Evolutionary conservation across 2,329 filamentous ascomycete species (phyloP), one percentile per base, ranked within the genome.

Genomic region (Cladosporium sp.): DNA sequence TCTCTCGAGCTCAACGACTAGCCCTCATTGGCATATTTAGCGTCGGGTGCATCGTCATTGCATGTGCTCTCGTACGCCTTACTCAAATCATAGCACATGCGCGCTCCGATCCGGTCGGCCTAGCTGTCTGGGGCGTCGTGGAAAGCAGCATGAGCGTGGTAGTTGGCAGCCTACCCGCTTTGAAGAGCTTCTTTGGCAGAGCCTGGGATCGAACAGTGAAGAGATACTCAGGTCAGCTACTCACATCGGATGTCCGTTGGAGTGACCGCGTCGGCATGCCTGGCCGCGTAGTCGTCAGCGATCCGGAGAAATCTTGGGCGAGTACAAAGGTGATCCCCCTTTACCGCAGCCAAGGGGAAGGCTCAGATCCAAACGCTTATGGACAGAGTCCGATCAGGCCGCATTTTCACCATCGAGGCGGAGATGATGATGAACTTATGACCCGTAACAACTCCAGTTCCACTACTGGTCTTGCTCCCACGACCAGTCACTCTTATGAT

Each of bases 91-190:
- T 62, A 32, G 30, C 59, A 6, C 30, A 53, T 10, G 48, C 59
- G 2, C 59, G 59, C 46, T 62, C 59, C 10, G 59, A 62, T 36
- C 59, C 59, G 5, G 59, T 62, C 16, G 59, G 59, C 2, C 48
- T 62, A 14, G 59, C 59, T 13, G 59, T 62, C 59, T 62, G 59
- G 59, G 48, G 59, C 26, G n/a, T 54, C 16, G 59, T 62, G 1
- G 59, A 62, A 23, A 49, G 48, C 48, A 62, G 59, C 59, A 62
- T 62, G 59, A 62, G 59, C 32, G 59, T 62, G 14, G 32, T 62
- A 16, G 59, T 62, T 14, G 59, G 59, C 23, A 62, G 28, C 39
- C 25, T 62, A 8, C 59, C 59, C 8, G 59, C 59, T 8, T n/a
- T 62, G 7, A 62, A 62, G 32, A 54, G 59, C 18, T 62, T 54